Evolutionary conservation across 169 alveolate species (phyloP).

Genomic region (Plasmodium gaboni): DNA sequence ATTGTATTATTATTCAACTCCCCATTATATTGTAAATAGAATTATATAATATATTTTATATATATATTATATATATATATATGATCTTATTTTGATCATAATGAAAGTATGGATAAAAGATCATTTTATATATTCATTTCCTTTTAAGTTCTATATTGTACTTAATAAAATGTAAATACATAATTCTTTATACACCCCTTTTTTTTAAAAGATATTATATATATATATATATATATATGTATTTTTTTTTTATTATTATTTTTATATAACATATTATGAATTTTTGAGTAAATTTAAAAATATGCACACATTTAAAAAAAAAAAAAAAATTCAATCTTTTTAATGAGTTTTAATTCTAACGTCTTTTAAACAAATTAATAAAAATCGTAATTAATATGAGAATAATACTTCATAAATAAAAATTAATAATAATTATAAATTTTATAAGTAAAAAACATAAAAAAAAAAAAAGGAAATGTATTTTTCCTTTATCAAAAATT

Average conservation of each 20-base stretch:
- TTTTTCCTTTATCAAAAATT: background rate
- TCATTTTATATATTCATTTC: no score
- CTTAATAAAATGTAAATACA: conserved; percentile 8
- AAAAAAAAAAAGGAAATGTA: background rate
- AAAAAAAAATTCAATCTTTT: background rate
- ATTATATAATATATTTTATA: no score
- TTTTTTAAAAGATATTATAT: no score
- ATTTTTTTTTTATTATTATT: background rate
- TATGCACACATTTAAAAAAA: conserved; percentile 12
- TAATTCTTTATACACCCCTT: background rate
- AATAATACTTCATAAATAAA: background rate
- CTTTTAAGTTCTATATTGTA: background rate
- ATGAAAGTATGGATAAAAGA: no score
- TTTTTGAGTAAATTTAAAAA: background rate
- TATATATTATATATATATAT: no score
- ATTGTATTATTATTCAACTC: no score
- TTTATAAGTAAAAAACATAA: background rate
- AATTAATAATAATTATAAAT: background rate
- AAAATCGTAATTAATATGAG: background rate
- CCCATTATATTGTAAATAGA: no score
- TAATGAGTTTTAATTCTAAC: background rate
- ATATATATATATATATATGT: background rate
- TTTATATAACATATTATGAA: background rate
- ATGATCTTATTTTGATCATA: no score
- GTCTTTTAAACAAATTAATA: background rate